Base-by-base conservation (phyloP, 495 filamentous ascomycete species). In the Cryomyces antarcticus region DNA sequence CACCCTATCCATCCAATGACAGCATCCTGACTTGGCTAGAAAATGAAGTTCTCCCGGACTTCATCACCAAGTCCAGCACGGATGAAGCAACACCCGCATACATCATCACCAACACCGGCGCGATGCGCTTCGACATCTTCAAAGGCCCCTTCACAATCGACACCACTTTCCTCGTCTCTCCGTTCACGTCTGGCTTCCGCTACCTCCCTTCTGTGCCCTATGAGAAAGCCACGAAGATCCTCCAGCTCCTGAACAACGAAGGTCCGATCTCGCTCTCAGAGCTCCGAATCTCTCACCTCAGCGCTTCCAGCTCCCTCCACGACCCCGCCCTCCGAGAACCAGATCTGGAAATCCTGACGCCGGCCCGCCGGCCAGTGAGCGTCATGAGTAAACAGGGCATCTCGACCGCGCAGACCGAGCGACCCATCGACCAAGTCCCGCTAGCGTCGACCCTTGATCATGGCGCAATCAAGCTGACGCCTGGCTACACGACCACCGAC, bases 71-170 rank as follows among this genome's bases (percentile, higher is more conserved):
- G 27, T 55, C 30, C 50, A 65, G 41, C 48, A 41, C 57, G 58
- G 11, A 50, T 49, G 28, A 51, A 55, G 61, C 68, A 10, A 63
- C 61, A 17, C 69, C 85, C 9, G 68, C 71, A 0, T 62, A 95
- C 6, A 78, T 76, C 6, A 70, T 96, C 47, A 61, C 78, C 28
- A 97, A 97, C 55, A 92, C 84, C 5, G 89, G 89, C 7, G 80
- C 80, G 3, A 75, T 96, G 44, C 80, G 89, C 38, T 96, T 95
- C 55, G 89, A 97, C 55, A 78, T 97, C 48, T 93, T 95, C 68
- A 70, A 87, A 54, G 92, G 89, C 0, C 63, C 75, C 1, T 95
- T 95, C 49, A 95, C 89, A 0, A 73, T 69, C 39, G 89, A 97
- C 52, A 78, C 77, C 0, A 79, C 75, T 3, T 95, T 73, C 55